Evolutionary conservation across 805 yeast genomes (phyloP).

Genomic region (Saccharomyces mikatae): DNA sequence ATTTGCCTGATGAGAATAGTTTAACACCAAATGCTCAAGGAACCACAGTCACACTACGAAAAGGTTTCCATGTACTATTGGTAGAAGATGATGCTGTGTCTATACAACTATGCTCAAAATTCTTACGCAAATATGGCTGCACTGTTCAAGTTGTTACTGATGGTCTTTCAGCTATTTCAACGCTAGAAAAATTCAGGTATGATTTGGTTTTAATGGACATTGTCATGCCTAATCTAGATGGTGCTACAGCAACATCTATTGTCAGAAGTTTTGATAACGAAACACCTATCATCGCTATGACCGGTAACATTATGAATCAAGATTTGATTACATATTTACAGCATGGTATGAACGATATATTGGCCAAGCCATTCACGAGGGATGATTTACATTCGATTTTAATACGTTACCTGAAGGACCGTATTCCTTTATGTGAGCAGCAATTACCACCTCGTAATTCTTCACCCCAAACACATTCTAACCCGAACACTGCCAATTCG

Average conservation of each 20-base stretch:
- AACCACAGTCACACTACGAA: slow-evolving; percentile 17
- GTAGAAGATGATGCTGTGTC: slow-evolving; percentile 81
- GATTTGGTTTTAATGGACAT: slow-evolving; percentile 81
- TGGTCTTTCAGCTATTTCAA: slow-evolving; percentile 80
- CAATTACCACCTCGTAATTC: slow-evolving; percentile 8
- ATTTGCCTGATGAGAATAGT: slow-evolving; percentile 8
- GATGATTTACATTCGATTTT: slow-evolving; percentile 73
- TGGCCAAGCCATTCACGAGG: slow-evolving; percentile 90
- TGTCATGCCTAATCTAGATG: slow-evolving; percentile 81
- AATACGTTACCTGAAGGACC: slow-evolving; percentile 58
- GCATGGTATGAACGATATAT: slow-evolving; percentile 86
- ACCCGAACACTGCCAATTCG: not conserved
- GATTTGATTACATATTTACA: slow-evolving; percentile 73
- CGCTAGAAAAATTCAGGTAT: slow-evolving; percentile 60
- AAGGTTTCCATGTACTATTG: slow-evolving; percentile 59
- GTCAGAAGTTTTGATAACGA: slow-evolving; percentile 75
- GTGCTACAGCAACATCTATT: slow-evolving; percentile 85
- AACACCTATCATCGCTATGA: slow-evolving; percentile 92
- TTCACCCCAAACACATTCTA: slow-evolving; percentile 1
- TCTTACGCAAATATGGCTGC: slow-evolving; percentile 81
- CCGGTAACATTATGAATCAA: slow-evolving; percentile 78
- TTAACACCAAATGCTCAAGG: slow-evolving; percentile 7
- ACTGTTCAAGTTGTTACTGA: slow-evolving; percentile 88
- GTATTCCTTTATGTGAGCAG: slow-evolving; percentile 33
- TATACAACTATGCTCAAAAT: slow-evolving; percentile 73